These are phyloP conservation scores for Suhomyces terraborum DNA, from an alignment of 1,139 yeast genomes.

Conservation along the genomic window DNA sequence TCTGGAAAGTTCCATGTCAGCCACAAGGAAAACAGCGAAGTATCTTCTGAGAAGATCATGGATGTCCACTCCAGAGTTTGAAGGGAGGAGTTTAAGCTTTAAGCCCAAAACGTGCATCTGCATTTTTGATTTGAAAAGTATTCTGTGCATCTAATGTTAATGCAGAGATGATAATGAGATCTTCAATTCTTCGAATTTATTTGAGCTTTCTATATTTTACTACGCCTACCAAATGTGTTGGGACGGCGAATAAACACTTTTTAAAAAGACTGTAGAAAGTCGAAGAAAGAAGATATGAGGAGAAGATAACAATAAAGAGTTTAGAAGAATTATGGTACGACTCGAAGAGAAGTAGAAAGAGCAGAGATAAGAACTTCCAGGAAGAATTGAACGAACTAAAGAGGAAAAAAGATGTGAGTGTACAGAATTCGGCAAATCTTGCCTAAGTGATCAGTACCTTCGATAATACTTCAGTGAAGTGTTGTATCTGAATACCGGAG, in stretches of 20 bases:
- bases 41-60: conserved; percentile 6
- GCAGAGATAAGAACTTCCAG: too few relatives aligned
- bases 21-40: conserved; percentile 7
- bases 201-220: background rate
- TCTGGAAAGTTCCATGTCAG: conserved; percentile 7
- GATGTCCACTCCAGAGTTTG: conserved; percentile 4
- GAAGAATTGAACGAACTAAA: too few relatives aligned
- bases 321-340: too few relatives aligned
- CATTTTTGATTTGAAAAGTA: background rate
- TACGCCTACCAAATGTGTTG: background rate
- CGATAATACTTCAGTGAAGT: too few relatives aligned
- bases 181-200: conserved; percentile 4
- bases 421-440: too few relatives aligned
- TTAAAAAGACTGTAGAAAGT: background rate
- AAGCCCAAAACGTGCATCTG: background rate
- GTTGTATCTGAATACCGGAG: too few relatives aligned
- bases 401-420: too few relatives aligned
- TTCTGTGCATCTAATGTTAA: background rate
- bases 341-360: too few relatives aligned
- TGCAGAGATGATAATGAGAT: background rate
- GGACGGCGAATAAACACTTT: background rate
- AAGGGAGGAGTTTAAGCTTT: background rate
- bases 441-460: too few relatives aligned
- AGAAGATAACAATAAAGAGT: too few relatives aligned
- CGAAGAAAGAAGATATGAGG: too few relatives aligned